Base-by-base conservation (phyloP, 1,284 basidiomycete species). In the Fomitopsis pinicola region DNA sequence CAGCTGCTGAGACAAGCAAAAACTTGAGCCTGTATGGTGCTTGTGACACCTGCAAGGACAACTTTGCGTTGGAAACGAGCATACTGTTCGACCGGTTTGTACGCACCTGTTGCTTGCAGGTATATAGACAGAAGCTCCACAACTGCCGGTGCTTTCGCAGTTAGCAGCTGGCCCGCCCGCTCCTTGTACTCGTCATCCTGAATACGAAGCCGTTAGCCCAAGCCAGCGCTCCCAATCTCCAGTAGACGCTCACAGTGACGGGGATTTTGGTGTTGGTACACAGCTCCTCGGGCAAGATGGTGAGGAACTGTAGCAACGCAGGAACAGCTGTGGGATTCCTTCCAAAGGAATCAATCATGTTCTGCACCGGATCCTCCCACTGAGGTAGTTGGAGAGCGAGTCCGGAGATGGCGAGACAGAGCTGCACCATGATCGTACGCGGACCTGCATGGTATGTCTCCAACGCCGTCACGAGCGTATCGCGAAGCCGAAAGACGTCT, bases 231-330 rank as follows among this genome's bases (percentile, higher is more conserved):
- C 40, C 26, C 35, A 42, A 12, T 22, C 40, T 14, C 12, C 36
- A n/a, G n/a, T 40, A 40, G 42, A 48, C 48, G 80, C 92, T 71
- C 69, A 96, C 95, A 58, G 90, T 89, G 56, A 98, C 78, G 0
- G 95, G 94, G 67, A 99, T 94, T 77, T 88, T 91, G 17, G 89
- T 85, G 74, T 98, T 99, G 55, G 83, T 83, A 59, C 83, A 83
- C 54, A 95, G 75, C 78, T 99, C 97, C 75, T 99, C 96, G 1
- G 96, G 96, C 22, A 99, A 80, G 46, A 97, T 80, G 1, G 92
- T 93, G 69, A 99, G 75, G 76, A 99, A 98, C 71, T 97, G 91
- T 63, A 99, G 77, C 66, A 99, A 74, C 5, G 89, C 84, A 0
- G 88, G 87, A 0, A 98, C 97, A 9, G 89, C 94, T 8, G 79